A percentile compares a stretch with the other conserved stretches of the same genome.
Conservation (phyloP, 2,329 filamentous ascomycete genomes). For the Curvularia sp. region DNA sequence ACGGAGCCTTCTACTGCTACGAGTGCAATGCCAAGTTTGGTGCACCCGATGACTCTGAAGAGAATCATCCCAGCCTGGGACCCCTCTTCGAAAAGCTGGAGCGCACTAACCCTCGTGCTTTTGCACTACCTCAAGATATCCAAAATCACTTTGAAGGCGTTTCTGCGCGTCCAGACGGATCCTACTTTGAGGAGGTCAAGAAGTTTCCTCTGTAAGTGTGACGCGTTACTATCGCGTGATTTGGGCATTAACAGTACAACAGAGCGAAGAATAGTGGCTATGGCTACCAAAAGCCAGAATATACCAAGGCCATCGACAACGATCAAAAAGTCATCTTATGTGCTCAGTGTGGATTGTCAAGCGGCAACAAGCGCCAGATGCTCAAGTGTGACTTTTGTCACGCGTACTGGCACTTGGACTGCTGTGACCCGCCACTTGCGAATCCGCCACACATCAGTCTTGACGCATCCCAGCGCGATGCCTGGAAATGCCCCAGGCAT, state of each 20-base stretch:
- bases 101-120: conserved; percentile 73
- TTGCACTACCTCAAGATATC: conserved; percentile 71
- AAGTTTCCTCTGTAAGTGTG: conserved; percentile 65
- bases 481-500: conserved; percentile 91
- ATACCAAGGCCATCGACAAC: conserved; percentile 69
- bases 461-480: conserved; percentile 65
- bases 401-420: conserved; percentile 90
- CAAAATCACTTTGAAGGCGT: conserved; percentile 83
- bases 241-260: conserved; percentile 36
- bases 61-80: conserved; percentile 57
- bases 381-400: conserved; percentile 86
- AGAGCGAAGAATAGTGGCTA: conserved; percentile 51
- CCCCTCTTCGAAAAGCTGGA: conserved; percentile 70
- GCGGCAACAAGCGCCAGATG: conserved; percentile 71
- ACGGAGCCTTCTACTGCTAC: conserved; percentile 76
- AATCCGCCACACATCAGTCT: conserved; percentile 69
- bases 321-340: conserved; percentile 82
- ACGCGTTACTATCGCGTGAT: conserved; percentile 36
- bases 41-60: conserved; percentile 35
- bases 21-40: conserved; percentile 39
- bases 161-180: conserved; percentile 75
- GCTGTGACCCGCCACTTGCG: conserved; percentile 82
- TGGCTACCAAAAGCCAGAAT: conserved; percentile 50
- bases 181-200: conserved; percentile 74
- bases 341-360: conserved; percentile 73